Evolutionary conservation across 768 basidiomycete genomes (phyloP).

Genomic region (Rhodotorula graminis): DNA sequence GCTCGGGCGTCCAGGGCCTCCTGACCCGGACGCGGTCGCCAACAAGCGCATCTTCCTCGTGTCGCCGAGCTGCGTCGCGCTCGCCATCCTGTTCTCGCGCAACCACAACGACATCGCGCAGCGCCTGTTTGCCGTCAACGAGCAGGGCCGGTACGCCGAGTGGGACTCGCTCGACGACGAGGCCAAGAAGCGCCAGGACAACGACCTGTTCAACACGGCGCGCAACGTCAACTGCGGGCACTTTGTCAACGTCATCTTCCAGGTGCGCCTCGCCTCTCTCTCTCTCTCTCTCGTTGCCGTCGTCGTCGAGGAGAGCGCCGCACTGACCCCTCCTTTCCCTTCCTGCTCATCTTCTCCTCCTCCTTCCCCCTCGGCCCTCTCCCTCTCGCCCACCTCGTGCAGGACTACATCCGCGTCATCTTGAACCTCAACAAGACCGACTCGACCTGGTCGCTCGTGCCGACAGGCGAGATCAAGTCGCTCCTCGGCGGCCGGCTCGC

Average conservation of each 20-base stretch:
- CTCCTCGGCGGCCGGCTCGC: slow-evolving; percentile 2
- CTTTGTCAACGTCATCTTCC: slow-evolving; percentile 34
- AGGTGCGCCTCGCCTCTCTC: not conserved
- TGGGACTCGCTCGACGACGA: slow-evolving; percentile 16
- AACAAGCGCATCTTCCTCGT: slow-evolving; percentile 52
- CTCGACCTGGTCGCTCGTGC: slow-evolving; percentile 31
- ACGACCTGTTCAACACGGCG: slow-evolving; percentile 35
- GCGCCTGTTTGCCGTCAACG: slow-evolving; percentile 51
- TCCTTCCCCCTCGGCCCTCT: not conserved
- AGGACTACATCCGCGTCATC: slow-evolving; percentile 35
- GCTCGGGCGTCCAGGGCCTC: slow-evolving; percentile 58
- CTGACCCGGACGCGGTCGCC: slow-evolving; percentile 63
- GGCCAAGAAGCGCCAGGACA: slow-evolving; percentile 25
- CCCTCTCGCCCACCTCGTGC: not conserved
- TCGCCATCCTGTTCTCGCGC: slow-evolving; percentile 64
- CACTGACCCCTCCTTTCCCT: not conserved
- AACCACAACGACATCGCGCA: slow-evolving; percentile 62
- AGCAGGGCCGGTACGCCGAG: slow-evolving; percentile 53
- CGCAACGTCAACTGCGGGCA: slow-evolving; percentile 21
- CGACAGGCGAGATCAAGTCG: slow-evolving; percentile 27
- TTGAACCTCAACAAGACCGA: slow-evolving; percentile 29
- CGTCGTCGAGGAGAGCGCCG: no score
- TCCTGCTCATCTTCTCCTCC: not conserved
- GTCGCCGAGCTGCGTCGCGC: slow-evolving; percentile 66
- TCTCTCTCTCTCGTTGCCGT: no score